Base-by-base conservation (phyloP, 2,329 filamentous ascomycete species). In the Cytospora leucostoma region DNA sequence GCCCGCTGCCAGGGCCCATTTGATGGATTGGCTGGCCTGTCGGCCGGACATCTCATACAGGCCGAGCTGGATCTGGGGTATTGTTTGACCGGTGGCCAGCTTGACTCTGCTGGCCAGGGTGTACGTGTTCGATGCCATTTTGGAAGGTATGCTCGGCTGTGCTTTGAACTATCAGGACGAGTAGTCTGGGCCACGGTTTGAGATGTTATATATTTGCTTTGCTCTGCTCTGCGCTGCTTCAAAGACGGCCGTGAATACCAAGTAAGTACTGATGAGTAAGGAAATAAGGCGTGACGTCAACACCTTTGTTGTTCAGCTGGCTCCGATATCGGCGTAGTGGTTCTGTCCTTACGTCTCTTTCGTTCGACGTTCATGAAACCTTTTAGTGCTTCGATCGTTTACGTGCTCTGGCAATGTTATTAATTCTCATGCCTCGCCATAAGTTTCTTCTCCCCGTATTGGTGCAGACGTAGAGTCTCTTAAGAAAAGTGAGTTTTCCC, bases 41-140 rank as follows among this genome's bases (percentile, higher is more conserved):
- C 73, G 73, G 1, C 88, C 85, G 4, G 82, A 84, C 74, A 89
- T 90, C 77, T 89, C 80, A 76, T 92, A 93, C 12, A 92, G 84
- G 5, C 90, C 90, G 1, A 92, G 82, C 68, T 92, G 89, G 68
- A 92, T 86, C 69, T 84, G 84, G 15, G 90, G 90, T 75, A 92
- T 91, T 15, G 79, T 79, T 62, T 83, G 76, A 71, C 87, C 86
- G 79, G 90, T 90, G 69, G 84, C 75, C 62, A 90, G 82, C 80
- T 65, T 66, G 52, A 66, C 63, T 38, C 62, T 40, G 53, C 37
- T 63, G 33, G 65, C 63, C 13, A 66, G 56, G 7, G 65, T 56
- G 15, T 56, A 66, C 5, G 65, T 62, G 40, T 62, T 61, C 1
- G 65, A 38, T 4, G 59, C 51, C 65, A 66, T 66, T 12, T 8